Evolutionary conservation across 192 early-diverging fungal genomes (phyloP).

Genomic region (Chytriomyces sp.): DNA sequence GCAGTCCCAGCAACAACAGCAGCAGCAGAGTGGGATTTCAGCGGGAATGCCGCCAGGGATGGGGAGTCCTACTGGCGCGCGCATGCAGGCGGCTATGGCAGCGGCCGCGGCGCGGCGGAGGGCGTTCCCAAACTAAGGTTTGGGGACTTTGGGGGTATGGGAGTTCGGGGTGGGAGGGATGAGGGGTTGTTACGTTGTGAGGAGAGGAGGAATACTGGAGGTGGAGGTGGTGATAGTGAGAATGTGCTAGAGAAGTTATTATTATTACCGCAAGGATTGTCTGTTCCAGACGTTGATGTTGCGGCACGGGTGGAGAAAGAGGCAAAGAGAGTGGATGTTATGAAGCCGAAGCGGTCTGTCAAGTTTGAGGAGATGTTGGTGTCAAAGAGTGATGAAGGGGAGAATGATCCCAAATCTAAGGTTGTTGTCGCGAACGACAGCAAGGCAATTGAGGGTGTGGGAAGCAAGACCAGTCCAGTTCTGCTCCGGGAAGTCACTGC

Average conservation of each 20-base stretch:
- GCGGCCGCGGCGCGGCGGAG: conserved; percentile 26
- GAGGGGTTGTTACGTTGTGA: not conserved
- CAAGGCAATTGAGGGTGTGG: no score
- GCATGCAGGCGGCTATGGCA: conserved; percentile 26
- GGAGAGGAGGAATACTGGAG: not conserved
- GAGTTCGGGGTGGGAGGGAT: not conserved
- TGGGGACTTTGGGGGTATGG: not conserved
- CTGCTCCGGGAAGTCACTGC: not conserved
- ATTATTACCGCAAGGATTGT: not conserved
- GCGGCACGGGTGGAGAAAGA: not conserved
- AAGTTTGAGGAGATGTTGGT: no score
- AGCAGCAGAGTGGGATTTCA: not conserved
- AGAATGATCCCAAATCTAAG: no score
- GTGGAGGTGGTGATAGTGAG: not conserved
- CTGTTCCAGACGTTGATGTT: not conserved
- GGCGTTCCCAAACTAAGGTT: conserved; percentile 20
- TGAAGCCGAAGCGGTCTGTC: not conserved
- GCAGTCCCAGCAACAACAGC: conserved; percentile 23
- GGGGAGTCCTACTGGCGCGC: not conserved
- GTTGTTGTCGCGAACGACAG: no score
- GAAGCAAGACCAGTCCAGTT: not conserved
- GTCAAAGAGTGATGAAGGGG: no score
- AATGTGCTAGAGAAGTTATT: not conserved
- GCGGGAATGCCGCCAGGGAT: not conserved
- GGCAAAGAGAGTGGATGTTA: not conserved